Evolutionary conservation across 139 green algal genomes (phyloP), one percentile per base, ranked within the genome.

Genomic region (Zygnema cylindricum): DNA sequence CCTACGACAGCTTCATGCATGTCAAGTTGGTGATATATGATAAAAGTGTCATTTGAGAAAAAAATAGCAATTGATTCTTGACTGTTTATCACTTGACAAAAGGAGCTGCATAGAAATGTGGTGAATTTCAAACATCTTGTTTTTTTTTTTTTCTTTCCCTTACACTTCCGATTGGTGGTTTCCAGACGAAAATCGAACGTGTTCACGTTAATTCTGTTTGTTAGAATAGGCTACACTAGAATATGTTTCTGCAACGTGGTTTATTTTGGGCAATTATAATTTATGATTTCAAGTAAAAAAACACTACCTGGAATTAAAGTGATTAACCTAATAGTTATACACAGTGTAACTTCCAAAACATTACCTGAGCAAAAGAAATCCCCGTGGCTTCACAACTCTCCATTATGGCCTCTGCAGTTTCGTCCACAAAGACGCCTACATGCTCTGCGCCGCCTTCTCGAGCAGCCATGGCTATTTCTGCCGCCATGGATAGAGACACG

Each of bases 361-460:
- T 63, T 63, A 91, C 87, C 55, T 91, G 88, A 35, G 86, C 89
- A 40, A 90, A 23, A 36, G 30, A 38, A 25, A 93, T 75, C 23
- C 33, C 33, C 1, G 86, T 57, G 11, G 54, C 41, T 40, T 33
- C 39, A 71, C 85, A 88, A 21, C 49, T 69, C 11, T 69, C 35
- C n/a, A 85, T 41, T 49, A 93, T 93, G 32, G 79, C 84, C 11
- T 73, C 91, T 0, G 84, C 91, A 75, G 43, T 49, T 35, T 91
- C 92, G 75, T 94, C 92, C 3, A 94, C 92, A 69, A 94, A 94
- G 33, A 94, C 92, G 55, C 43, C 91, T 30, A 94, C 86, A 0
- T 87, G 88, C 16, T 57, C 43, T 36, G 92, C 87, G 21, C 92
- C 92, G 21, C 40, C 36, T 0, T 41, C 42, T 41, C 42, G 69